Conservation (phyloP, 2,329 filamentous ascomycete species). For the Curvularia sp. region DNA sequence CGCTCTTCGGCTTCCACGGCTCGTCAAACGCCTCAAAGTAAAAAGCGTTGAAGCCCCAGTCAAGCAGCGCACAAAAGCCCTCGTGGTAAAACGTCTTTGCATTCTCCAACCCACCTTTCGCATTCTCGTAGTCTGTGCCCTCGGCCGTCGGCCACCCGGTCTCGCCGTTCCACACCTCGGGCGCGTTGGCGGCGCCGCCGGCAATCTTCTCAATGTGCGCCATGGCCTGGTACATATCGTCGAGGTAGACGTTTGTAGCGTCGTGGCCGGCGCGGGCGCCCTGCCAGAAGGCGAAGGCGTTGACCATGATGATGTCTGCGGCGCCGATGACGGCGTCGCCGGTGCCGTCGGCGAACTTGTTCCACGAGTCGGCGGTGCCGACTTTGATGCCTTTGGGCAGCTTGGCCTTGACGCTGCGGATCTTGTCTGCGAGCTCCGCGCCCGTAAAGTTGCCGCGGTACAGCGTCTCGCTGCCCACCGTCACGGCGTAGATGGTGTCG, state of each 20-base stretch:
- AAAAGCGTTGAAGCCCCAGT: conserved; percentile 73
- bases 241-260: conserved; percentile 64
- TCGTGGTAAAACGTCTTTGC: conserved; percentile 67
- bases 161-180: conserved; percentile 63
- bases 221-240: conserved; percentile 71
- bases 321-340: conserved; percentile 69
- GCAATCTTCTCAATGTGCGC: conserved; percentile 67
- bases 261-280: conserved; percentile 62
- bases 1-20: conserved; percentile 70
- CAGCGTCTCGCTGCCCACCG: conserved; percentile 73
- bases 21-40: conserved; percentile 79
- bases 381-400: conserved; percentile 63
- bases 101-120: conserved; percentile 66
- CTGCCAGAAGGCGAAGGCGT: conserved; percentile 79
- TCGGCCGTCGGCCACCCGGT: conserved; percentile 48
- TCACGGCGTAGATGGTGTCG: conserved; percentile 70
- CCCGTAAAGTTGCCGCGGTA: conserved; percentile 74
- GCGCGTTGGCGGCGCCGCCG: conserved; percentile 58
- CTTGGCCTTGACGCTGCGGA: conserved; percentile 65
- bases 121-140: conserved; percentile 67
- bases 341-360: conserved; percentile 73
- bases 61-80: conserved; percentile 69
- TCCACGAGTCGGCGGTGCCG: conserved; percentile 76
- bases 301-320: conserved; percentile 69
- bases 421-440: conserved; percentile 65